Percentiles rank a stretch among this genome's conserved stretches.
phyloP scores from a whole-genome alignment of 345 rosid species.

The Bretschneidera sinensis region DNA sequence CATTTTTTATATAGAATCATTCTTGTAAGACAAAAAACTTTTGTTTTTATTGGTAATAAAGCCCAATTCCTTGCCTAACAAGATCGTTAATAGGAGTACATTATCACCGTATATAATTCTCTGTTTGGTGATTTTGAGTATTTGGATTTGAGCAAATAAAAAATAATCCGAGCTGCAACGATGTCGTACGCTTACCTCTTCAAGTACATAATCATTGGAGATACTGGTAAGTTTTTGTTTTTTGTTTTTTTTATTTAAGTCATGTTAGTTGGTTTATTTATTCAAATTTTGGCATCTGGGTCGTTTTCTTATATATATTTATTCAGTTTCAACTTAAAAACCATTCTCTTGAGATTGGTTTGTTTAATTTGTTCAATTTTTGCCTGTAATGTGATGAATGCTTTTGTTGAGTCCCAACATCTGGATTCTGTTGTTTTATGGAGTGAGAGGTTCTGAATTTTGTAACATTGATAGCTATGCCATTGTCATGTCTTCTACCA shows the following conservation, averaged over 20 bases:
- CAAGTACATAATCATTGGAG: constrained; percentile 78
- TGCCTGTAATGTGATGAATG: too few species aligned
- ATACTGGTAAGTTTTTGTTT: constrained; percentile 64
- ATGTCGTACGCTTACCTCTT: constrained; percentile 78
- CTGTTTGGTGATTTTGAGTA: neutral
- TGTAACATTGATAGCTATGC: too few species aligned
- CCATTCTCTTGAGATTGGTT: constrained; percentile 7
- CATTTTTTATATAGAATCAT: constrained; percentile 11
- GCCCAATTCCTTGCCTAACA: too few species aligned
- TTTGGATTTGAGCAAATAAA: neutral
- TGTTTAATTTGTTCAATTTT: neutral
- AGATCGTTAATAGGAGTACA: too few species aligned
- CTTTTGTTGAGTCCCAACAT: too few species aligned
- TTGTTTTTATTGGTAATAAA: neutral
- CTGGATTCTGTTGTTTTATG: too few species aligned
- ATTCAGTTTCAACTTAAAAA: too few species aligned
- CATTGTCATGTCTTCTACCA: too few species aligned
- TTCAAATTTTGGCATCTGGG: neutral
- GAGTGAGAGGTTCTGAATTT: too few species aligned
- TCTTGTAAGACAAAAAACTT: neutral
- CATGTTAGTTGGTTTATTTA: neutral
- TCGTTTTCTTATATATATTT: neutral
- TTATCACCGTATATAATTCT: too few species aligned
- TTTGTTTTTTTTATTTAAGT: neutral
- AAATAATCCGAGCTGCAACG: neutral